Evolutionary conservation across 768 basidiomycete species (phyloP), one percentile per base, ranked within the genome.

Genomic region (Fibroporia radiculosa): DNA sequence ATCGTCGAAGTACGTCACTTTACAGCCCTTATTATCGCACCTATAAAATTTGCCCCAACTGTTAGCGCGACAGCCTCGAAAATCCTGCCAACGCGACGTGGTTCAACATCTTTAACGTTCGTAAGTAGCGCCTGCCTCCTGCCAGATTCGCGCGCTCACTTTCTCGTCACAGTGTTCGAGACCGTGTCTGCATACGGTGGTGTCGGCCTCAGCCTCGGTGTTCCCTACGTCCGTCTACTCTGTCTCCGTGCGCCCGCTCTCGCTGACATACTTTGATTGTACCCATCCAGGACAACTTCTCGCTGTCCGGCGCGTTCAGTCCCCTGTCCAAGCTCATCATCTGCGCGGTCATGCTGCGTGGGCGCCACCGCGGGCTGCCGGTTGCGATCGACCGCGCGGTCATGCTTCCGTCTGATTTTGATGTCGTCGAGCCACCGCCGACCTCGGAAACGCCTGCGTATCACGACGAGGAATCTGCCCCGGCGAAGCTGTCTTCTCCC

Each of bases 261-360:
- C 40, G 41, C 16, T 50, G 19, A 26, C 51, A 43, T 47, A 54
- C 34, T 37, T 44, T n/a, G 44, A 40, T 25, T 35, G 44, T 11
- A 42, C 24, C 12, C 25, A 27, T 20, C 20, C 50, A 96, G 92
- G 71, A 77, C 59, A 84, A 86, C 58, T 89, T 78, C 55, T 89
- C 88, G 0, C 74, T 97, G 43, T 77, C 78, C 4, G 93, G 91
- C 1, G 77, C 82, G 8, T 80, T 93, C 47, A 69, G 73, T 12
- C 76, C 84, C 0, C 63, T 96, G 4, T 93, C 92, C 0, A 98
- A 98, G 62, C 73, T 98, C 27, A 80, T 98, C 45, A 54, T 97
- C 22, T 82, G 80, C 57, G 62, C 77, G 8, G 91, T 98, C 53
- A 98, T 98, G 90, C 74, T 99, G 49, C 85, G 96, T 46, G 92